Conservation (phyloP, 805 yeast species). For the Pichia kluyveri region DNA sequence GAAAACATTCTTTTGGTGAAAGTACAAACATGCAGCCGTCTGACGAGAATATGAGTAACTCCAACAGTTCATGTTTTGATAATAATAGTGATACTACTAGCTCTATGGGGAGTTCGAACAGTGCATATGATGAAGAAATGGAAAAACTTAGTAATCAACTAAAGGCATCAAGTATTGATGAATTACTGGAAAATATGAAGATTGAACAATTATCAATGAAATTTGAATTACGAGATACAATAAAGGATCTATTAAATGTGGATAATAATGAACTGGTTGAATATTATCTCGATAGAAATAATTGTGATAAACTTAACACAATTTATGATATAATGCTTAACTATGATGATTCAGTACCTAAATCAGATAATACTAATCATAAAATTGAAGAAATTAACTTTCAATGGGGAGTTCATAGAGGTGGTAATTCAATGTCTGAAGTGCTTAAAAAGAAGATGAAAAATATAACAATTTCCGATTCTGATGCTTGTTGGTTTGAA, state of each 20-base stretch:
- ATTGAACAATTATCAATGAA: neutral
- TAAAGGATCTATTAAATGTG: slow-evolving; percentile 6
- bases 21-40: too few species aligned
- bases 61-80: too few species aligned
- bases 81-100: too few species aligned
- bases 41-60: too few species aligned
- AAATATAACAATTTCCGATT: neutral
- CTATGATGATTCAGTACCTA: slow-evolving; percentile 12
- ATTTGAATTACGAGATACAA: slow-evolving; percentile 11
- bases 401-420: neutral
- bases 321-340: slow-evolving; percentile 15
- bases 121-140: neutral
- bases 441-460: neutral
- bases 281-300: slow-evolving; percentile 9
- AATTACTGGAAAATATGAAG: slow-evolving; percentile 7
- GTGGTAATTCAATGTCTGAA: neutral
- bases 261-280: slow-evolving; percentile 7
- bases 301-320: slow-evolving; percentile 7
- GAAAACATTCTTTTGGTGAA: too few species aligned
- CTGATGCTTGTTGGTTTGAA: slow-evolving; percentile 15
- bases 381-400: neutral
- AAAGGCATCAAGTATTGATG: neutral
- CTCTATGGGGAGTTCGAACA: neutral
- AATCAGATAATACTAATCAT: neutral
- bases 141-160: slow-evolving; percentile 7